Percentiles rank a stretch among this genome's conserved stretches.
Conservation (phyloP, 2,329 filamentous ascomycete genomes). For the Lasiodiplodia hormozganensis region DNA sequence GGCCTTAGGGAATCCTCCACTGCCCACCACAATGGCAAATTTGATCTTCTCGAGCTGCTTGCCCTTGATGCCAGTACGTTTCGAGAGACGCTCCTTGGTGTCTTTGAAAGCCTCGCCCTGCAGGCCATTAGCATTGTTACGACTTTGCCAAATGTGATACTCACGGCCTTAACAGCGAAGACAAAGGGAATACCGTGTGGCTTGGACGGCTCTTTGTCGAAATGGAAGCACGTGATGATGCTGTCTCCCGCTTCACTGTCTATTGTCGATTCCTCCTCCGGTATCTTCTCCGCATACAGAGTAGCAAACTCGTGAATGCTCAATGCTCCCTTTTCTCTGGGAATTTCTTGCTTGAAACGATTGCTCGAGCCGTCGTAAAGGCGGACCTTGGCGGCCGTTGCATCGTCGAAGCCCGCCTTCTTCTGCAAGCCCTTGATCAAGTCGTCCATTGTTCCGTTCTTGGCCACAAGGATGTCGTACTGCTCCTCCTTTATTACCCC, state of each 20-base stretch:
- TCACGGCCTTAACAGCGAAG: slow-evolving; percentile 82
- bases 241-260: slow-evolving; percentile 24
- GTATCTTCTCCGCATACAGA: slow-evolving; percentile 81
- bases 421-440: slow-evolving; percentile 77
- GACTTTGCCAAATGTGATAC: slow-evolving; percentile 38
- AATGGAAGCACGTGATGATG: slow-evolving; percentile 69
- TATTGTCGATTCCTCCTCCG: slow-evolving; percentile 69
- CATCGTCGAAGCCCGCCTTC: slow-evolving; percentile 80
- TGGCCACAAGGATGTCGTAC: slow-evolving; percentile 84
- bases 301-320: slow-evolving; percentile 85
- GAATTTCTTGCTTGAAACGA: slow-evolving; percentile 83
- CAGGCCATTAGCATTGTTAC: not conserved
- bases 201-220: slow-evolving; percentile 85
- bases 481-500: slow-evolving; percentile 91
- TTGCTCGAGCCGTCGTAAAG: slow-evolving; percentile 83
- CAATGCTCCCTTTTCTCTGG: slow-evolving; percentile 73
- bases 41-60: slow-evolving; percentile 99
- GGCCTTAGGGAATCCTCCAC: slow-evolving; percentile 73
- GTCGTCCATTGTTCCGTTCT: slow-evolving; percentile 81
- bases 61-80: slow-evolving; percentile 91
- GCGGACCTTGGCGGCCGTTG: slow-evolving; percentile 74
- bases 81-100: slow-evolving; percentile 92
- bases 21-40: slow-evolving; percentile 77
- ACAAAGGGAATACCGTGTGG: slow-evolving; percentile 90
- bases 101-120: slow-evolving; percentile 87